phyloP scores from a whole-genome alignment of 108 stramenopile species.

The Pelagomonas calceolata region DNA sequence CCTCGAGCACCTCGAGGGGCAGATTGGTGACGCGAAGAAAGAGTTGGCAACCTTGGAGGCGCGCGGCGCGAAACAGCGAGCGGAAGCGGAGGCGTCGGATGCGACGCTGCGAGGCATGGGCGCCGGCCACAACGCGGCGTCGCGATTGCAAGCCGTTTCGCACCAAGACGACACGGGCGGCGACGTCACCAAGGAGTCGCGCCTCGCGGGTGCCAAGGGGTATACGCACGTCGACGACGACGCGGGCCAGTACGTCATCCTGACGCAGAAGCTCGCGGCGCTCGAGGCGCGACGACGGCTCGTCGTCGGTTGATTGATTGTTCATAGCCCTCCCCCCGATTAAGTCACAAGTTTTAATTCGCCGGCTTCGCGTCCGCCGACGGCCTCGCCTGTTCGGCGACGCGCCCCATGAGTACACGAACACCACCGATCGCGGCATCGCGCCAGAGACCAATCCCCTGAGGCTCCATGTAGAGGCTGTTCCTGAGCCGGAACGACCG shows the following conservation, averaged over 20 bases:
- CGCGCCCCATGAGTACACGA: too few species aligned
- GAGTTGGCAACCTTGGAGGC: neutral
- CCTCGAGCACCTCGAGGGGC: neutral
- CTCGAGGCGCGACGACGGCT: too few species aligned
- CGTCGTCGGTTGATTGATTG: too few species aligned
- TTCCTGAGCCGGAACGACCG: too few species aligned
- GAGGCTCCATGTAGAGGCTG: too few species aligned
- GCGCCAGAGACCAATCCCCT: too few species aligned
- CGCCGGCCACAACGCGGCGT: neutral
- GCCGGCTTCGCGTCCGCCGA: too few species aligned
- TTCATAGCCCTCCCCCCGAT: too few species aligned
- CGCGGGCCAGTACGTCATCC: neutral
- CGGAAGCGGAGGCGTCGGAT: neutral
- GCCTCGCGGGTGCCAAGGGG: neutral
- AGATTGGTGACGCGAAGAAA: neutral
- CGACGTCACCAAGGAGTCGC: neutral
- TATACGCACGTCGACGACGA: neutral
- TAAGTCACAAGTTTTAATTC: too few species aligned
- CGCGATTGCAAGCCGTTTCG: neutral
- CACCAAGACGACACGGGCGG: slow-evolving; percentile 1
- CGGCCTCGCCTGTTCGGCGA: too few species aligned
- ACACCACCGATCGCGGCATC: too few species aligned
- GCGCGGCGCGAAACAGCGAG: neutral
- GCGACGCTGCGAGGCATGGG: neutral
- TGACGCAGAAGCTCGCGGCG: neutral